Evolutionary conservation across 129 eudicot genomes (phyloP), one percentile per base, ranked within the genome.

Genomic region (Kitagawia praeruptora): DNA sequence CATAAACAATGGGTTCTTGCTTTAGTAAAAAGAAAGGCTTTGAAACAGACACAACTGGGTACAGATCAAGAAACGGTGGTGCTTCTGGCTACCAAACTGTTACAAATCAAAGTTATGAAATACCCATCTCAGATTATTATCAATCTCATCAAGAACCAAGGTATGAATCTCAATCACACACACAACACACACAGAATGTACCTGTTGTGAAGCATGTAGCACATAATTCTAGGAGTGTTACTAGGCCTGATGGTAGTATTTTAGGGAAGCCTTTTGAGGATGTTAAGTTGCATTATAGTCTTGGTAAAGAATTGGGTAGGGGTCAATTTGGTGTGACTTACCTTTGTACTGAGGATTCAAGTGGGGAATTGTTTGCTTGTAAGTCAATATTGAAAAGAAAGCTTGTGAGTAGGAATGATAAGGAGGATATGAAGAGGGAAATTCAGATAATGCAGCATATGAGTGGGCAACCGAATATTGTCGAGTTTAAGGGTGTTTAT

Each of bases 311-410:
- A 69, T 81, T 90, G 66, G 94, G 94, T 23, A 89, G 86, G 67
- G 94, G 94, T 27, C 94, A 90, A 84, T 90, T 90, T 44, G 94
- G 94, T 7, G 88, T 91, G 6, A 90, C 92, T 75, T 88, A 87
- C 73, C 77, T 86, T 15, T 88, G 91, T 73, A 84, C 84, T 46
- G 90, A 90, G 79, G 84, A 90, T 79, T 82, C 86, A 80, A 87
- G 88, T 2, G 80, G 85, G 0, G 25, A 18, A 15, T 47, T 53
- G 40, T 88, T 75, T 66, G 90, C 94, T 6, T 90, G 94, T 81
- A 90, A 90, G 79, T 85, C 92, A 9, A 87, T 90, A 64, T 85
- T 88, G 8, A 90, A 90, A 76, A 78, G 91, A 58, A 90, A 90
- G 44, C 88, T 90, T 16, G 21, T 90, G 46, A 87, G 88, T 21